These are phyloP conservation scores for Pleurotus pulmonarius DNA, from an alignment of 768 basidiomycete genomes.

Conservation along the genomic window DNA sequence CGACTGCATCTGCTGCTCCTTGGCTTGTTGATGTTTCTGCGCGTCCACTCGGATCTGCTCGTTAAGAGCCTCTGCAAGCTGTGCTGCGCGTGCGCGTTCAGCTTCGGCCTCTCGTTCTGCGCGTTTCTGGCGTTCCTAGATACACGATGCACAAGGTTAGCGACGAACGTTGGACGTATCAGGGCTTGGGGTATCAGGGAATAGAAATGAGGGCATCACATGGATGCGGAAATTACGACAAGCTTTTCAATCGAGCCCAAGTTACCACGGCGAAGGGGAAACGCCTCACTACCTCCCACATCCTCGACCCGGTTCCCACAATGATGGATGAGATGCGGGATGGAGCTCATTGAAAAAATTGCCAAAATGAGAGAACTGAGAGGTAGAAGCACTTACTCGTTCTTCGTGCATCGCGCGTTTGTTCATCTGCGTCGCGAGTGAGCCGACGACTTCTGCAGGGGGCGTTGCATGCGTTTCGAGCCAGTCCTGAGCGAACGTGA, in stretches of 20 bases:
- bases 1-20: constrained; percentile 47
- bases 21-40: constrained; percentile 52
- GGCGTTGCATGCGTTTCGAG: constrained; percentile 53
- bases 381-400: constrained; percentile 38
- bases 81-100: constrained; percentile 46
- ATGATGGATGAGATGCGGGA: constrained; percentile 5
- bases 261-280: not conserved
- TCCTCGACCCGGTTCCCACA: constrained; percentile 1
- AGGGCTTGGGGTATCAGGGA: not conserved
- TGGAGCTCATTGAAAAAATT: not conserved
- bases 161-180: not conserved
- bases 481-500: constrained; percentile 71
- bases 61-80: constrained; percentile 55
- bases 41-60: constrained; percentile 67
- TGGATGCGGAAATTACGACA: not conserved
- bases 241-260: not conserved
- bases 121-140: constrained; percentile 48
- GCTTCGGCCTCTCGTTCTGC: constrained; percentile 53
- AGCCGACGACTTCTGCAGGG: constrained; percentile 57
- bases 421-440: constrained; percentile 77
- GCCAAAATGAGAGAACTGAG: constrained; percentile 1
- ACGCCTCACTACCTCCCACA: constrained; percentile 4
- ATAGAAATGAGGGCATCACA: not conserved
- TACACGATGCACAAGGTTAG: not conserved
- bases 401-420: constrained; percentile 70